Conservation (phyloP, 192 early-diverging fungal genomes). For the Rhizoclosmatium globosum region DNA sequence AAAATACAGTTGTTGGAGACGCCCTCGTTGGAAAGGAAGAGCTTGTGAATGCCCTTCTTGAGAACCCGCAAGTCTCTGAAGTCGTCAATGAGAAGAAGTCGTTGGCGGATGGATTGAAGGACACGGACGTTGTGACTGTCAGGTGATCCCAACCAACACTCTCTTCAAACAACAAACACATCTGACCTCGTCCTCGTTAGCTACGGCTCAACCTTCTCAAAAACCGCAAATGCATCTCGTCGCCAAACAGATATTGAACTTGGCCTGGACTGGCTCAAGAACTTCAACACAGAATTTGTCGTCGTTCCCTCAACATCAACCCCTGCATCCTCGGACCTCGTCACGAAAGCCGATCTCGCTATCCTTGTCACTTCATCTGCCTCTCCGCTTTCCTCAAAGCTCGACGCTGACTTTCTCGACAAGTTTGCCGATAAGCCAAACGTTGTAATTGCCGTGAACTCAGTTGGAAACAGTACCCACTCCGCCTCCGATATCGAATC, state of each 20-base stretch:
- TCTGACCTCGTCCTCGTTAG: conserved; percentile 8
- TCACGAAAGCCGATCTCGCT: conserved; percentile 45
- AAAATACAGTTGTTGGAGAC: conserved; percentile 43
- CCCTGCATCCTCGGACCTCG: conserved; percentile 21
- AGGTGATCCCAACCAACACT: neutral
- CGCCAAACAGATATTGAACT: neutral
- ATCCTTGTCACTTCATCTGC: conserved; percentile 43
- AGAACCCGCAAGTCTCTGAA: conserved; percentile 27
- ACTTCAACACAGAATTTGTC: conserved; percentile 10
- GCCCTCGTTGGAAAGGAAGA: conserved; percentile 22
- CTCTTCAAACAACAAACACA: neutral
- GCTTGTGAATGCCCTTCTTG: conserved; percentile 43
- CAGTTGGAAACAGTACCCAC: neutral
- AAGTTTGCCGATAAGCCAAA: conserved; percentile 41
- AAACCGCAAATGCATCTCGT: neutral
- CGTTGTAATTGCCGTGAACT: conserved; percentile 45
- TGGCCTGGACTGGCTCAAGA: conserved; percentile 26
- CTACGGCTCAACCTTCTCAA: conserved; percentile 12
- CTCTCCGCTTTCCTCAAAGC: conserved; percentile 21
- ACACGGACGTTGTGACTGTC: neutral
- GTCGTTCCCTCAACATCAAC: conserved; percentile 7
- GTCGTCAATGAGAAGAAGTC: neutral
- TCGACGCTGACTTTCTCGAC: conserved; percentile 38
- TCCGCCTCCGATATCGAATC: neutral
- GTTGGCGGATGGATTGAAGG: conserved; percentile 11